Conservation (phyloP, 2,329 filamentous ascomycete genomes). For the Xenoacremonium recifei region DNA sequence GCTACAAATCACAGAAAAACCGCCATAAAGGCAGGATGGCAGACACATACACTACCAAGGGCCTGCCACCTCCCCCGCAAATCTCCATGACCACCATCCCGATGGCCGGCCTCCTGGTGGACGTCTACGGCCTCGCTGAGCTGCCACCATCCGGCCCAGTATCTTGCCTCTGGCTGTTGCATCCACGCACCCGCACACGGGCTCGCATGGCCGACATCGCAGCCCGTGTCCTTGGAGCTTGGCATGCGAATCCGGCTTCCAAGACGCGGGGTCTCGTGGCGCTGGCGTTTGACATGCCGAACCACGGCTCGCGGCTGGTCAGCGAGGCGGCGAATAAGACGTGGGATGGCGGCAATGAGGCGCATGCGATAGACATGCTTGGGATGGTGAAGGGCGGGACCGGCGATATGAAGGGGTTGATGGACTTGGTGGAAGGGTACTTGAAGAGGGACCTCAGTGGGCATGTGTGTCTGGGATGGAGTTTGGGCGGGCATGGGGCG, state of each 20-base stretch:
- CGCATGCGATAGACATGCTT: constrained; percentile 92
- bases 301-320: constrained; percentile 77
- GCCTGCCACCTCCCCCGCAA: constrained; percentile 38
- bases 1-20: too few relatives aligned
- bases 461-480: constrained; percentile 78
- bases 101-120: constrained; percentile 76
- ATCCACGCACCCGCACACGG: constrained; percentile 71
- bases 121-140: constrained; percentile 79
- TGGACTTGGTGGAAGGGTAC: constrained; percentile 77
- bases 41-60: constrained; percentile 30
- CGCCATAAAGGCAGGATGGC: too few relatives aligned
- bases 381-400: constrained; percentile 71
- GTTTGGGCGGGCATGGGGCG: constrained; percentile 80
- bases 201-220: constrained; percentile 76
- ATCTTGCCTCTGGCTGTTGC: constrained; percentile 87
- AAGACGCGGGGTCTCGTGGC: constrained; percentile 65
- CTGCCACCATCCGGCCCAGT: constrained; percentile 57
- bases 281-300: constrained; percentile 86
- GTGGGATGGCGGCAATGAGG: constrained; percentile 76
- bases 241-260: constrained; percentile 48
- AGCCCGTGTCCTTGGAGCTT: constrained; percentile 64
- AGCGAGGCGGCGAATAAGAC: constrained; percentile 68
- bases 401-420: constrained; percentile 70
- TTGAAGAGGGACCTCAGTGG: constrained; percentile 53
- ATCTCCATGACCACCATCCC: constrained; percentile 66